Evolutionary conservation across 2,329 filamentous ascomycete species (phyloP), one percentile per base, ranked within the genome.

Genomic region (Kalaharituber pfeilii): DNA sequence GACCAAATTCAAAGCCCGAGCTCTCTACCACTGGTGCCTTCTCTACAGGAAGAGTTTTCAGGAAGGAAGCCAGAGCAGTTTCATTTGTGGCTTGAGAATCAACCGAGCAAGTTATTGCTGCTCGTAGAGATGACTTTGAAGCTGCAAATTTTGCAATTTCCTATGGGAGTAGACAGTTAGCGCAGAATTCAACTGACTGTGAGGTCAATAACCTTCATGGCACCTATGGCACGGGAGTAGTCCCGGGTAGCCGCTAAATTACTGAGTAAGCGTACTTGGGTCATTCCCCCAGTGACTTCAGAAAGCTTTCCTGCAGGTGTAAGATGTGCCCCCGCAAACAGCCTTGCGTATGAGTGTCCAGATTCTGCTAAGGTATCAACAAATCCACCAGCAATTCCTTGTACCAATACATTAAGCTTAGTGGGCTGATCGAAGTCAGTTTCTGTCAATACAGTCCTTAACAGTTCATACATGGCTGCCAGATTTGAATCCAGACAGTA

Each of bases 401-500:
- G 86, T 11, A 98, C 73, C 24, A 98, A 75, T 52, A 96, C 85
- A 65, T 89, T 84, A 51, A 80, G 76, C 24, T 87, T 79, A 1
- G 88, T 86, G 62, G 86, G 81, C 0, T 84, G 76, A 57, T 83
- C 82, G 61, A 98, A 98, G 67, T 96, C 78, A 1, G 91, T 95
- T 62, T 94, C 88, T 26, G 82, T 71, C 13, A 96, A 77, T 9
- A 98, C 72, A 52, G 80, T 84, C 42, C 80, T 79, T 26, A 98
- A 71, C 11, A 98, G 76, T 47, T 89, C 80, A 63, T 93, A 86
- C 87, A 98, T 94, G 53, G 82, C 82, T 0, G 86, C 82, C 1
- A 98, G 79, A 62, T 98, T 94, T 59, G 82, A 77, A 65, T 98
- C 89, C 33, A 98, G 70, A 0, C 88, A 88, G 72, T 84, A 94